Conservation (phyloP, 129 eudicot genomes). For the Scalesia atractyloides region DNA sequence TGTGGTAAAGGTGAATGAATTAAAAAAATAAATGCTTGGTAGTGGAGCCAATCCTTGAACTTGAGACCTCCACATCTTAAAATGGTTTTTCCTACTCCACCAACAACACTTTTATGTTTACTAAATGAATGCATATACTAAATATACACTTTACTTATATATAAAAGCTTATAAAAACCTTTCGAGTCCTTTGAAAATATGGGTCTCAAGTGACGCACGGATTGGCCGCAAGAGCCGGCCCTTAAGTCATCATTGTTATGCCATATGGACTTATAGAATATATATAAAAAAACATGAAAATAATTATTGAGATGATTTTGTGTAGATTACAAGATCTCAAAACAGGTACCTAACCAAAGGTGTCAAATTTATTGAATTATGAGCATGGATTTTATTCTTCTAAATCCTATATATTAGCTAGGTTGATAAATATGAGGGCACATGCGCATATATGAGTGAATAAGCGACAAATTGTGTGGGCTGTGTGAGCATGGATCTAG, state of each 20-base stretch:
- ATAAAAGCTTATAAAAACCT: too few relatives aligned
- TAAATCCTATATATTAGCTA: slow-evolving; percentile 1
- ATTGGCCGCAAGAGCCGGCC: too few relatives aligned
- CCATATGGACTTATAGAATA: background rate
- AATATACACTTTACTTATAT: too few relatives aligned
- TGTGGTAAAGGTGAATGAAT: too few relatives aligned
- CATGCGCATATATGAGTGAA: slow-evolving; percentile 13
- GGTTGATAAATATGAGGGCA: slow-evolving; percentile 23
- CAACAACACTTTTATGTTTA: too few relatives aligned
- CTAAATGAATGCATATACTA: too few relatives aligned
- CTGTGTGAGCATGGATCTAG: slow-evolving; percentile 21
- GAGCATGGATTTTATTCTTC: slow-evolving; percentile 39
- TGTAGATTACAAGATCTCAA: slow-evolving; percentile 33
- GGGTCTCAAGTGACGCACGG: too few relatives aligned
- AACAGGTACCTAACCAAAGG: slow-evolving; percentile 24
- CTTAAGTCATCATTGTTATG: background rate
- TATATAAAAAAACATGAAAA: background rate
- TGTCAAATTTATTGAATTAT: slow-evolving; percentile 21
- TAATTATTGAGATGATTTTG: slow-evolving; percentile 15
- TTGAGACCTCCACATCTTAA: too few relatives aligned
- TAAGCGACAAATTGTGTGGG: slow-evolving; percentile 20
- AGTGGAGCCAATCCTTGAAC: too few relatives aligned
- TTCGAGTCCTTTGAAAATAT: too few relatives aligned
- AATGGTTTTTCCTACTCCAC: too few relatives aligned
- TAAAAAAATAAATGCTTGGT: too few relatives aligned